Base-by-base conservation (phyloP, 768 basidiomycete genomes). In the Podaxis carcinomalis region DNA sequence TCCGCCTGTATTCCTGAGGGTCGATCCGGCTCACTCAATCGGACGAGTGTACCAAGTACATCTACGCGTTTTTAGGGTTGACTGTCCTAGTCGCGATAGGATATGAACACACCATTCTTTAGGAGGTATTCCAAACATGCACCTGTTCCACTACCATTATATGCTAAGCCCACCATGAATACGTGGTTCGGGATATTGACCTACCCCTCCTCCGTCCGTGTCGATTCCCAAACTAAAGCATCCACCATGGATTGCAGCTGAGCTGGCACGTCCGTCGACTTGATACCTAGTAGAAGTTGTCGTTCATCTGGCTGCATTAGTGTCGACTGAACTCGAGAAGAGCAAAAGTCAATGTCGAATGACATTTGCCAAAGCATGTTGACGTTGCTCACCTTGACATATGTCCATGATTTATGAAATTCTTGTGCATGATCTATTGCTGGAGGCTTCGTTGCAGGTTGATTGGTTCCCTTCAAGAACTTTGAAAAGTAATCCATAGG, bases 1-100 rank as follows among this genome's bases (percentile, higher is more conserved):
- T 94, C 91, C 44, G 89, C 92, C 70, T 95, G 92, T 64, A 94
- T 88, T n/a, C 95, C 96, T 44, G 85, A 83, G 1, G 93, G 95
- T 25, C 90, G 81, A 71, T 98, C 95, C 0, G 82, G 72, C 68
- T 95, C 90, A 68, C 92, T 93, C 27, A 95, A 84, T 63, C 85
- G 84, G 61, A 95, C 96, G 9, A 98, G 87, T 1, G 84, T 85
- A 0, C 88, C 87, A 25, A 98, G 77, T 1, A 96, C 83, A 78
- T 95, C 93, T 94, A 57, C 11, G 47, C 61, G 62, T 13, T 13
- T 63, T 62, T 51, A 62, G 42, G 57, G 27, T 35, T 36, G 11
- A 55, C 55, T 44, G 6, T 50, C 51, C 52, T 4, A 44, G 19
- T 19, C 42, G 9, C 5, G 23, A 1, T 13, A 35, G 57, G 7